phyloP scores from a whole-genome alignment of 1,284 basidiomycete genomes.

The Tilletia horrida region DNA sequence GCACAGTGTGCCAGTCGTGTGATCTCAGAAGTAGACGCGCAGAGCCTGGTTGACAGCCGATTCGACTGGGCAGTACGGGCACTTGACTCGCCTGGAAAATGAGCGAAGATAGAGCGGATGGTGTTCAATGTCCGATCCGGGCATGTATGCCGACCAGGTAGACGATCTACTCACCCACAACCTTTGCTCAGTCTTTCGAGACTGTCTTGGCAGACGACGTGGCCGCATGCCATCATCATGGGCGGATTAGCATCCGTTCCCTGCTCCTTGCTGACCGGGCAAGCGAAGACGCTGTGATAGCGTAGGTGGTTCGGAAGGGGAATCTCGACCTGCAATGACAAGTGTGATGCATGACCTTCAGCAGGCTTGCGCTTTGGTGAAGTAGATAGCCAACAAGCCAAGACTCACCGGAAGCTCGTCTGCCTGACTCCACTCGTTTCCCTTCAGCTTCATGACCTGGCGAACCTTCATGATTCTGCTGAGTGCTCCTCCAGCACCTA shows the following conservation, averaged over 20 bases:
- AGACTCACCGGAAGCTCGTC: slow-evolving; percentile 79
- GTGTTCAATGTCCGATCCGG: not conserved
- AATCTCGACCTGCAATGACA: slow-evolving; percentile 75
- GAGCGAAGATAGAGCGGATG: not conserved
- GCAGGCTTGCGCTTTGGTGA: no score
- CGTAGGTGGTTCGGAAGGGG: slow-evolving; percentile 70
- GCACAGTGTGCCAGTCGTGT: no score
- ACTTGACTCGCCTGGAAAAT: slow-evolving; percentile 39
- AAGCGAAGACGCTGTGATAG: slow-evolving; percentile 95
- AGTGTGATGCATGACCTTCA: no score
- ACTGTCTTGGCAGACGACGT: slow-evolving; percentile 57
- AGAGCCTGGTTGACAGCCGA: slow-evolving; percentile 39
- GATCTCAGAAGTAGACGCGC: slow-evolving; percentile 43
- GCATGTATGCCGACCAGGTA: not conserved
- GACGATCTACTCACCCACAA: slow-evolving; percentile 67
- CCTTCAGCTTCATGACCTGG: slow-evolving; percentile 84
- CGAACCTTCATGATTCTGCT: slow-evolving; percentile 86
- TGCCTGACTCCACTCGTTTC: slow-evolving; percentile 82
- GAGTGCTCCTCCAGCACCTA: slow-evolving; percentile 83
- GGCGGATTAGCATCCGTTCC: slow-evolving; percentile 88
- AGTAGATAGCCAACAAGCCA: not conserved
- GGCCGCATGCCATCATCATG: slow-evolving; percentile 94
- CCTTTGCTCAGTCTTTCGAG: slow-evolving; percentile 62
- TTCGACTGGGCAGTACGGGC: slow-evolving; percentile 51
- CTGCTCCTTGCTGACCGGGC: slow-evolving; percentile 96